Evolutionary conservation across 768 basidiomycete genomes (phyloP), one percentile per base, ranked within the genome.

Genomic region (Pulveroboletus ravenelii): DNA sequence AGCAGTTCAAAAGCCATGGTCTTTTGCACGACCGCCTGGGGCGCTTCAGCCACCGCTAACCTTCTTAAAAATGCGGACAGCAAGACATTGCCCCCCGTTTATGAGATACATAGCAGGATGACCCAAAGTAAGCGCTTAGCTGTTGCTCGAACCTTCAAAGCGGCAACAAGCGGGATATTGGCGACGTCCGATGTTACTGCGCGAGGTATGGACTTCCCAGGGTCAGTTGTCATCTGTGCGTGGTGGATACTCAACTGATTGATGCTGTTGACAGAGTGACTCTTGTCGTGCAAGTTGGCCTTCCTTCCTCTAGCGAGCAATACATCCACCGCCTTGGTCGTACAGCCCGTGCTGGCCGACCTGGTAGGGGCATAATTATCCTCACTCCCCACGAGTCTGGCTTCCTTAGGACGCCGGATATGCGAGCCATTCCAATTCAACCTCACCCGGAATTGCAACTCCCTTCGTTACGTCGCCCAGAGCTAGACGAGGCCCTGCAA

Each of bases 271-370:
- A 25, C 55, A 78, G 79, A 15, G 80, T 86, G 7, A 80, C 82
- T 0, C 71, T 78, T 1, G 78, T 86, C 40, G 58, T 84, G 7
- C 84, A 86, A 61, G 64, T 82, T 48, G 83, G 82, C 52, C 75
- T 87, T 55, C 87, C 87, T 12, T 76, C 80, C 0, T 77, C 82
- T 48, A 74, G 80, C 23, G 87, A 88, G 59, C 86, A 88, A 62
- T 89, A 89, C 66, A 82, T 89, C 48, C 87, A 89, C 59, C 79
- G 87, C 18, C 81, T 89, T 7, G 87, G 87, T 13, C 79, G 87
- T 41, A 89, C 87, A 15, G 87, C 87, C 10, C 80, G 87, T 39
- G 87, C 87, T 0, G 87, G 87, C 6, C 71, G 79, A 41, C 70
- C 76, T 6, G 85, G 87, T 0, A 74, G 72, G 35, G 82, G 84